Evolutionary conservation across 2,329 filamentous ascomycete species (phyloP), one percentile per base, ranked within the genome.

Genomic region (Metarhizium anisopliae): DNA sequence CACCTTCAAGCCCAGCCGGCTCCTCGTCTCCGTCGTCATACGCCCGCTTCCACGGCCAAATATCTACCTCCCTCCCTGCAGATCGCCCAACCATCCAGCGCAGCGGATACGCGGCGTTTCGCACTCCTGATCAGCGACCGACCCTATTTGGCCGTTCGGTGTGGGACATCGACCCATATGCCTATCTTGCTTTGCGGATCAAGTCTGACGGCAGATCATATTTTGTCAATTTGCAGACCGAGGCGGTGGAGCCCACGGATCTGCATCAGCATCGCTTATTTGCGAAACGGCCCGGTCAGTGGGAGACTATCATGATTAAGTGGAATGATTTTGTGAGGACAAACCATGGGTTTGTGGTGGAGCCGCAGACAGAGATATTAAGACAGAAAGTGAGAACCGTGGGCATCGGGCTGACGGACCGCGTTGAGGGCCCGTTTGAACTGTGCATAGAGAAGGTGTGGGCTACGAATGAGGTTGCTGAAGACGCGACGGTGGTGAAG

Each of bases 271-370:
- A 99, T 71, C 80, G 94, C 52, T 73, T 99, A 4, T 95, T 90
- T 63, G 80, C 87, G 8, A 86, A 85, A 65, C 82, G 83, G 8
- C 85, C 89, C 0, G 91, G 91, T 1, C 81, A 92, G 64, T 99
- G 94, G 94, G 93, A 99, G 77, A 96, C 94, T 2, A 82, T 96
- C n/a, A 72, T 95, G 50, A 87, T 99, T 60, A 88, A 87, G 59
- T 94, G 92, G 81, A 87, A 86, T 63, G 90, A 95, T 61, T 97
- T 99, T 72, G 93, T 99, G 57, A 81, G 94, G 60, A 99, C 94
- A 14, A 97, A 96, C 67, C 84, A 95, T 66, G 94, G 94, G 6
- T 84, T 89, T 64, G 90, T 95, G 1, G 86, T 96, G 5, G 92
- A 97, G 74, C 94, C 94, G 36, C 93, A 97, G 76, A 86, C 86